Evolutionary conservation across 352 stramenopile species (phyloP).

Genomic region (Globisporangium megalacanthum): DNA sequence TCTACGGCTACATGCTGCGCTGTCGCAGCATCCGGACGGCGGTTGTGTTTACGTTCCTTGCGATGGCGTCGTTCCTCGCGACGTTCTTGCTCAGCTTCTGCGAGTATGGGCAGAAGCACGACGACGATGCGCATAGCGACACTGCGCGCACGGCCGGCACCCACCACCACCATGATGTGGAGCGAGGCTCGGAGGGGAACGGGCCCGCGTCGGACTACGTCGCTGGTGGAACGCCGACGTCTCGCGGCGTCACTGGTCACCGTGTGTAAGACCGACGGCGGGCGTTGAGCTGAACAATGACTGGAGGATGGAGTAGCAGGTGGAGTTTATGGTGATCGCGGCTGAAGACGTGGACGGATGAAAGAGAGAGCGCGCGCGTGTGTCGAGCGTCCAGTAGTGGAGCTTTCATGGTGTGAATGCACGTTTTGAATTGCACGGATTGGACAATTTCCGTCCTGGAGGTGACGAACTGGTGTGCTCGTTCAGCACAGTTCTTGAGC

Average conservation of each 20-base stretch:
- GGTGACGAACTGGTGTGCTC: too few relatives aligned
- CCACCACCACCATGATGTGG: slow-evolving; percentile 7
- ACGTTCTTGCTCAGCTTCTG: slow-evolving; percentile 50
- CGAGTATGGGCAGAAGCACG: slow-evolving; percentile 19
- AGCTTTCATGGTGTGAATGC: too few relatives aligned
- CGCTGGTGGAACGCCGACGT: slow-evolving; percentile 9
- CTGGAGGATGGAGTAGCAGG: too few relatives aligned
- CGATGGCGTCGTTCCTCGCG: slow-evolving; percentile 41
- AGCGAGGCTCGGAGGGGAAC: slow-evolving; percentile 5
- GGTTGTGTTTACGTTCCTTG: slow-evolving; percentile 65
- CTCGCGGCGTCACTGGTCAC: not conserved
- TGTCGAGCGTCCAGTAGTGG: too few relatives aligned
- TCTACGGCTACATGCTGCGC: slow-evolving; percentile 70
- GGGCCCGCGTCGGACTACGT: slow-evolving; percentile 9
- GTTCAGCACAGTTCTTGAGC: too few relatives aligned
- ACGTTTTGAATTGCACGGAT: too few relatives aligned
- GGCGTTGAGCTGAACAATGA: slow-evolving; percentile 7
- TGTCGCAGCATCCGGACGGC: slow-evolving; percentile 42
- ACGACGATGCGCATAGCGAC: slow-evolving; percentile 5
- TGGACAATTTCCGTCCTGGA: too few relatives aligned
- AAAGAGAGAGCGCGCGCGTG: too few relatives aligned
- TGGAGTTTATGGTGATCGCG: too few relatives aligned
- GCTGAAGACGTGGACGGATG: too few relatives aligned
- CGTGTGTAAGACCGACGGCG: slow-evolving; percentile 8
- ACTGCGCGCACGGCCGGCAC: slow-evolving; percentile 16